Evolutionary conservation across 192 early-diverging fungal genomes (phyloP).

Genomic region (Lobosporangium transversale): DNA sequence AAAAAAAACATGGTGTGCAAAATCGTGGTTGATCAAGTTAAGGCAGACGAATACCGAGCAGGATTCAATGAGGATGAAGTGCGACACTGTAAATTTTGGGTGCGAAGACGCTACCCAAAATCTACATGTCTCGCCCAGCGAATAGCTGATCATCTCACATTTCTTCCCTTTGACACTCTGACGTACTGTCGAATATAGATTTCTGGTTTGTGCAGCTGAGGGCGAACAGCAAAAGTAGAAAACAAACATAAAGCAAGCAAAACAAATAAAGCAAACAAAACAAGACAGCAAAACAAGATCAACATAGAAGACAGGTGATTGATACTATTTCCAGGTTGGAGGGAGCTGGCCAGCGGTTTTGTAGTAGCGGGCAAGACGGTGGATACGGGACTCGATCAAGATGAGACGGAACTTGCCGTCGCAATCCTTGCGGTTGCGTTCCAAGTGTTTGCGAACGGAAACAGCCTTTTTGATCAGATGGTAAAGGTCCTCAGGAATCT

Average conservation of each 20-base stretch:
- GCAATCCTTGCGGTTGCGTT: slow-evolving; percentile 98
- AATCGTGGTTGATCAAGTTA: slow-evolving; percentile 23
- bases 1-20: background rate
- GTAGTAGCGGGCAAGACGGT: slow-evolving; percentile 99
- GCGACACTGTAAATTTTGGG: background rate
- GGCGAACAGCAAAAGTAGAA: background rate
- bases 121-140: slow-evolving; percentile 1
- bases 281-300: background rate
- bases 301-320: slow-evolving; percentile 2
- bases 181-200: slow-evolving; percentile 35
- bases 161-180: slow-evolving; percentile 18
- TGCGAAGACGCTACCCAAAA: background rate
- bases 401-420: slow-evolving; percentile 99
- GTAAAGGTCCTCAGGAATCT: slow-evolving; percentile 99
- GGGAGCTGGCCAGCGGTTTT: slow-evolving; percentile 95
- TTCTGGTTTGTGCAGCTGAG: slow-evolving; percentile 1
- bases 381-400: slow-evolving; percentile 97
- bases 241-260: background rate
- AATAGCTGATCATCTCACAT: slow-evolving; percentile 10
- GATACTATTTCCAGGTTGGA: slow-evolving; percentile 98
- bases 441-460: slow-evolving; percentile 97
- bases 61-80: slow-evolving; percentile 21
- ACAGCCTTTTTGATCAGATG: slow-evolving; percentile 99
- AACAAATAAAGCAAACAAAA: background rate
- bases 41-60: slow-evolving; percentile 31